phyloP scores from a whole-genome alignment of 192 early-diverging fungal species.

The Jimgerdemannia flammicorona region DNA sequence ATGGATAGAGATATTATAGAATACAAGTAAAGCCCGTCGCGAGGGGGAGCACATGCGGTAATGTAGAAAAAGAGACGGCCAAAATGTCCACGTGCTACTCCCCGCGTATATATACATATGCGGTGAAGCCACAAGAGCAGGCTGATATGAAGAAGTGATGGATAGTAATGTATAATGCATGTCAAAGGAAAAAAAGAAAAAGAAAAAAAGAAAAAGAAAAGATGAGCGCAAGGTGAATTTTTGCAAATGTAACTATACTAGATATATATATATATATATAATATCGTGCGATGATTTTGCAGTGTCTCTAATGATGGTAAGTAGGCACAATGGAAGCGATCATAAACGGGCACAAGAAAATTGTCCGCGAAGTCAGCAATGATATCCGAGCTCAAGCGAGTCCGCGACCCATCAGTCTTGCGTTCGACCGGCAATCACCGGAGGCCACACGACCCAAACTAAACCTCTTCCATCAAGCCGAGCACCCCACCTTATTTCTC shows the following conservation, averaged over 20 bases:
- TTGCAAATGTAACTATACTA: background rate
- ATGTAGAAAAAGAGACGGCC: background rate
- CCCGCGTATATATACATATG: background rate
- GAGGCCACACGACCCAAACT: background rate
- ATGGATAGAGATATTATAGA: background rate
- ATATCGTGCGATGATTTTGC: background rate
- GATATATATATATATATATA: background rate
- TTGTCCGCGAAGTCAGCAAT: background rate
- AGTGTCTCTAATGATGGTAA: background rate
- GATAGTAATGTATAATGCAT: background rate
- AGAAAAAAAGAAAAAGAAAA: background rate
- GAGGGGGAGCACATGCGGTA: background rate
- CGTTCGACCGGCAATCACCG: background rate
- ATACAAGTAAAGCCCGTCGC: background rate
- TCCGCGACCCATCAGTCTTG: background rate
- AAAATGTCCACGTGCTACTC: background rate
- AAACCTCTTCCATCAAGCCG: too few species aligned
- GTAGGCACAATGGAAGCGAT: background rate
- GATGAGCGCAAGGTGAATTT: background rate
- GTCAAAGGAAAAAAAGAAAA: background rate
- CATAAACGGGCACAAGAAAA: background rate
- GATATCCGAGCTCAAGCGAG: background rate
- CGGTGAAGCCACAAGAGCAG: background rate
- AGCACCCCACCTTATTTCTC: background rate
- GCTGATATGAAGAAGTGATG: background rate